Percentiles rank a stretch among this genome's conserved stretches.
Evolutionary conservation across 2,329 filamentous ascomycete species (phyloP).

Genomic region (Nemania diffusa): DNA sequence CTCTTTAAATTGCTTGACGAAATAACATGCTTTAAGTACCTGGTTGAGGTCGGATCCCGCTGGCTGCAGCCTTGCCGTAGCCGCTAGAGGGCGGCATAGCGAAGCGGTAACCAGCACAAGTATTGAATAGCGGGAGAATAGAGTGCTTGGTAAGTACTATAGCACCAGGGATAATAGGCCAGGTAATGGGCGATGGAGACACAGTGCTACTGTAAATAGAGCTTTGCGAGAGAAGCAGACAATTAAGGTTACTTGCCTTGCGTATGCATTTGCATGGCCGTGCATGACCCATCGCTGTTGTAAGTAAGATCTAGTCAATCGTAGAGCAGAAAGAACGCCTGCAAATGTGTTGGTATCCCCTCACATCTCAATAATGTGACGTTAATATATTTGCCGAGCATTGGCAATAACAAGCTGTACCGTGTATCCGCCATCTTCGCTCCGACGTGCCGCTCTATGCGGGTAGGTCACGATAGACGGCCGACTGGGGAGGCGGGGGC

Average conservation of each 20-base stretch:
- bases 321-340: constrained; percentile 2
- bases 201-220: constrained; percentile 26
- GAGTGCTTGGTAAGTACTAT: neutral
- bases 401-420: constrained; percentile 26
- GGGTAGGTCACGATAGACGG: constrained; percentile 12
- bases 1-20: neutral
- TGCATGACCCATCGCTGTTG: constrained; percentile 26
- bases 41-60: constrained; percentile 18
- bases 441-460: constrained; percentile 33
- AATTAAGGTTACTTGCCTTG: constrained; percentile 38
- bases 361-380: constrained; percentile 30
- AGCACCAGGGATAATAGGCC: neutral
- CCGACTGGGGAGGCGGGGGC: constrained; percentile 2
- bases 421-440: constrained; percentile 33
- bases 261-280: constrained; percentile 34
- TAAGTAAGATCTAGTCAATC: constrained; percentile 25
- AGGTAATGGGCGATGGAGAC: constrained; percentile 11
- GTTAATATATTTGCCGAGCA: constrained; percentile 32
- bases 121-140: neutral
- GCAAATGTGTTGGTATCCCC: constrained; percentile 14
- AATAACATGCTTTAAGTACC: constrained; percentile 1
- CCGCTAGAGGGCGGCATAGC: constrained; percentile 5
- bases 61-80: constrained; percentile 17
- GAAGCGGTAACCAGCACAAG: constrained; percentile 4
- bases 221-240: constrained; percentile 25